Conservation (phyloP, 2,329 filamentous ascomycete genomes). For the Penicillium sp. region DNA sequence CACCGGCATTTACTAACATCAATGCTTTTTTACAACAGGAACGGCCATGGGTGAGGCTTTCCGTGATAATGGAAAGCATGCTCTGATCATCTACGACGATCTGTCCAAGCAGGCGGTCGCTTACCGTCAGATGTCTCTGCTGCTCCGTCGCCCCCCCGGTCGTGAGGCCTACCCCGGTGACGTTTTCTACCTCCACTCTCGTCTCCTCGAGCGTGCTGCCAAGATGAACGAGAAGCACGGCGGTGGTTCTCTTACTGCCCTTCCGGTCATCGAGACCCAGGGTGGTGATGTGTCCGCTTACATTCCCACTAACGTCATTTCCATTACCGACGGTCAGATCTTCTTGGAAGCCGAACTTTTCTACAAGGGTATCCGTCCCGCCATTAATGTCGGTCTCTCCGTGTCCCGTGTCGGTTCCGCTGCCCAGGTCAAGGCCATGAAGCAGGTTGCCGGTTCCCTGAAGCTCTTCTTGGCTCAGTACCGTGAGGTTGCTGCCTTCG, state of each 20-base stretch:
- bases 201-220: conserved; percentile 98
- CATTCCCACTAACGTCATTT: conserved; percentile 99
- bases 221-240: conserved; percentile 98
- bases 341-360: conserved; percentile 99
- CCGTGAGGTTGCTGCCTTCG: conserved; percentile 99
- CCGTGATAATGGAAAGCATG: conserved; percentile 83
- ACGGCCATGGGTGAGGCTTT: conserved; percentile 71
- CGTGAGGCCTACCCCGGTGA: conserved; percentile 99
- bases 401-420: conserved; percentile 99
- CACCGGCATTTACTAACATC: not conserved
- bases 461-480: conserved; percentile 99
- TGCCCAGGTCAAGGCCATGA: conserved; percentile 99
- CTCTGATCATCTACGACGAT: conserved; percentile 92
- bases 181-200: conserved; percentile 99
- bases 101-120: conserved; percentile 97
- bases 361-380: conserved; percentile 99
- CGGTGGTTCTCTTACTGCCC: conserved; percentile 94
- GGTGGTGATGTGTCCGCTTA: conserved; percentile 99
- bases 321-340: conserved; percentile 99
- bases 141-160: conserved; percentile 95
- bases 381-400: conserved; percentile 99
- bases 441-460: conserved; percentile 98
- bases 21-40: not conserved
- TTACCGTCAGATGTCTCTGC: conserved; percentile 98
- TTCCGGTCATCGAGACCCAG: conserved; percentile 98